Percentiles rank a stretch among this genome's conserved stretches.
These are phyloP conservation scores for Areca catechu DNA, from an alignment of 176 grass and related monocot species.

Conservation along the genomic window DNA sequence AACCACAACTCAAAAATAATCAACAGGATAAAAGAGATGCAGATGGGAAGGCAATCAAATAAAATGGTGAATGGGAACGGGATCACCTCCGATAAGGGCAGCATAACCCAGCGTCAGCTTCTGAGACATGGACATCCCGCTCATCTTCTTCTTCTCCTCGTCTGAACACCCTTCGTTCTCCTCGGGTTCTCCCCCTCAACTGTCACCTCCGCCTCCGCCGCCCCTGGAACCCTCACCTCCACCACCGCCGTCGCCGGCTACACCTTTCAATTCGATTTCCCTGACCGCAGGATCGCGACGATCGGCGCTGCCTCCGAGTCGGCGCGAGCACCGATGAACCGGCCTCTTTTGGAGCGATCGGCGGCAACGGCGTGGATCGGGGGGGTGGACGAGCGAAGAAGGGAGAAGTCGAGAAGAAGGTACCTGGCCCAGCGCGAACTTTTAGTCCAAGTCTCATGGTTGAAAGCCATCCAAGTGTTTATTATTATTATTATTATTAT, in stretches of 20 bases:
- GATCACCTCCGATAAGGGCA: slow-evolving; percentile 12
- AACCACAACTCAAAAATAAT: no score
- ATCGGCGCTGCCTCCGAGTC: no score
- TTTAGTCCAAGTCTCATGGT: no score
- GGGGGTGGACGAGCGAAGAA: not conserved
- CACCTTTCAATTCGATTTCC: not conserved
- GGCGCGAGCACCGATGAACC: slow-evolving; percentile 5
- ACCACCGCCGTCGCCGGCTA: slow-evolving; percentile 14
- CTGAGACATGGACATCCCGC: slow-evolving; percentile 11
- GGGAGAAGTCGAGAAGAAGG: no score
- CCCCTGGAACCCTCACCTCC: slow-evolving; percentile 17
- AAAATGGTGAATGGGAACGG: not conserved
- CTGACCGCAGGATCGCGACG: slow-evolving; percentile 28
- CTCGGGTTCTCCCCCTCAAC: slow-evolving; percentile 4
- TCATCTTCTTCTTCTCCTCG: not conserved
- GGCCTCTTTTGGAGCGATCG: slow-evolving; percentile 4
- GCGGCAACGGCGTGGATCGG: slow-evolving; percentile 6
- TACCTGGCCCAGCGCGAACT: no score
- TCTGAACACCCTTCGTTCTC: slow-evolving; percentile 19
- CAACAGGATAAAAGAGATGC: no score
- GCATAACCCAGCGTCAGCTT: slow-evolving; percentile 13
- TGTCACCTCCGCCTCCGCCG: slow-evolving; percentile 6
- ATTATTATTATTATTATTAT: no score
- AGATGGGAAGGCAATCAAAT: not conserved
- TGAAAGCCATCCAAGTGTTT: no score